Base-by-base conservation (phyloP, 1,284 basidiomycete genomes). In the Malassezia globosa region DNA sequence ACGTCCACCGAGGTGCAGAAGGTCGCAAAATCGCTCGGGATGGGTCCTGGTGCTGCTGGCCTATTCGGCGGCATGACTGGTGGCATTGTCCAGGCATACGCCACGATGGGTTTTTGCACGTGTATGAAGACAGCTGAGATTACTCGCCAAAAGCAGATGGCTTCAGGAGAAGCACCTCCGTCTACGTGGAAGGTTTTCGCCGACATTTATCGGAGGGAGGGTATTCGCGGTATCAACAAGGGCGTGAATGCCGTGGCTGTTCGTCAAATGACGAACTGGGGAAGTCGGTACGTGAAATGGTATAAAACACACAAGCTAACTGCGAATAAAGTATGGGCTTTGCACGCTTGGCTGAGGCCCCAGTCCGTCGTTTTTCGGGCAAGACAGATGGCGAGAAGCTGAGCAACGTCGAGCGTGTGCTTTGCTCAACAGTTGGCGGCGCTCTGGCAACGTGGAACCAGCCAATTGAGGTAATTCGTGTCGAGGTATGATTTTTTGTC, bases 381-480 rank as follows among this genome's bases (percentile, higher is more conserved):
- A 84, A 76, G 49, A 63, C 66, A 37, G 84, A 89, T 58, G 77
- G 77, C 34, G 85, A 92, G 13, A 82, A 79, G 64, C 77, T 92
- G 39, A 76, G 80, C 53, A 80, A 87, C 10, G 27, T 80, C 14
- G 92, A 99, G 73, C 90, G 90, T 74, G 88, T 97, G 64, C 55
- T 84, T 26, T 80, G 89, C 18, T 88, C 87, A n/a, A 81, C 84
- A 0, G 79, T 96, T 58, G 92, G 77, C 24, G 94, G 94, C 74
- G 90, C 94, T 38, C 77, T 97, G 46, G 92, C 86, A 13, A 95
- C 89, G 39, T 99, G 94, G 94, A 99, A 99, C 74, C 94, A 99
- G 74, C 94, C 94, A 37, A 97, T 97, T 62, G 94, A 99, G 76
- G 88, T 94, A 58, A 80, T 92, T 57, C 83, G 88, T 51, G 87